phyloP scores from a whole-genome alignment of 2,329 filamentous ascomycete species.

The Ascochyta lentis region DNA sequence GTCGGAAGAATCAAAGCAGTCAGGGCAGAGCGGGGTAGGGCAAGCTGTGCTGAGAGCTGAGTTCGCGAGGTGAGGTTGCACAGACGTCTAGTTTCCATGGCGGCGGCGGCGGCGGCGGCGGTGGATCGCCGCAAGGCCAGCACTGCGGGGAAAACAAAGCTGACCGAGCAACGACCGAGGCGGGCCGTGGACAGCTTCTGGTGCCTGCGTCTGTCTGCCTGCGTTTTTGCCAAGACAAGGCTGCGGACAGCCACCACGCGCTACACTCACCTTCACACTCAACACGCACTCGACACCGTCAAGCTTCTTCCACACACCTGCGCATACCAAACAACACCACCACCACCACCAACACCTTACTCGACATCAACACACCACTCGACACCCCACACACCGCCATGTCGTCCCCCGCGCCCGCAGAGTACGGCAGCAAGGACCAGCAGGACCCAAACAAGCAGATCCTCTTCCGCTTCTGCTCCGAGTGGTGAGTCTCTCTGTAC shows the following conservation, averaged over 20 bases:
- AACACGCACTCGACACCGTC: not conserved
- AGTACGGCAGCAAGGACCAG: conserved; percentile 19
- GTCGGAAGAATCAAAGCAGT: not conserved
- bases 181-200: not conserved
- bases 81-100: conserved; percentile 17
- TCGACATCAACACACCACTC: not conserved
- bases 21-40: conserved; percentile 3
- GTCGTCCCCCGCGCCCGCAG: conserved; percentile 45
- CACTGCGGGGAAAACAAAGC: conserved; percentile 28
- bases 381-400: conserved; percentile 27
- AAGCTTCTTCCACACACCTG: no score
- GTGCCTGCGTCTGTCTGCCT: not conserved
- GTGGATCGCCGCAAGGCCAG: conserved; percentile 28
- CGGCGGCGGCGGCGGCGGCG: conserved; percentile 10
- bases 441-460: conserved; percentile 67
- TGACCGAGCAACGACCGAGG: not conserved
- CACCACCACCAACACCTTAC: no score
- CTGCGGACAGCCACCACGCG: not conserved
- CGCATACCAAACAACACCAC: no score
- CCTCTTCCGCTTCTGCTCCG: conserved; percentile 96
- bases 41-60: conserved; percentile 6
- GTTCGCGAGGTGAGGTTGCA: conserved; percentile 5
- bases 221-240: conserved; percentile 16
- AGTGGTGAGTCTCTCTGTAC: conserved; percentile 68
- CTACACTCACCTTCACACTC: not conserved